Base-by-base conservation (phyloP, 495 filamentous ascomycete species). In the Entonaema liquescens region DNA sequence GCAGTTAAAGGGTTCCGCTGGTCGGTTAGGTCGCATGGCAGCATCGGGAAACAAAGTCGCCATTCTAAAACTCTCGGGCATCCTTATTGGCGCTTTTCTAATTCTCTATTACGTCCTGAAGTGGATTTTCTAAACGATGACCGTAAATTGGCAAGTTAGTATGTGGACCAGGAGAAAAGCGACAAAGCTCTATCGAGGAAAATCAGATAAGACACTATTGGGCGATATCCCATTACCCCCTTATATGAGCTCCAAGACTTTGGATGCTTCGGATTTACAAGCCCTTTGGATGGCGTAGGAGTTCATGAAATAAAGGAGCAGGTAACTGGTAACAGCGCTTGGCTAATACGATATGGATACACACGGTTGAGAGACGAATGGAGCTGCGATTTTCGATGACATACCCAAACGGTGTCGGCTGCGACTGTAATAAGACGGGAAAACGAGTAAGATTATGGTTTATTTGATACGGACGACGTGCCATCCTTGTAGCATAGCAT, bases 21-120 rank as follows among this genome's bases (percentile, higher is more conserved):
- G 86, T 38, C 88, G 95, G n/a, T 80, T 99, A 31, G 91, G 90
- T n/a, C 88, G 93, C 57, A 97, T 97, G 93, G 95, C 95, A 29
- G 89, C 90, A 64, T 87, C 88, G 62, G 95, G 95, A 60, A 95
- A 97, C 78, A 96, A 93, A 71, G 90, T 95, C 31, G 94, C 94
- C 25, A 89, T 98, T 28, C 77, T 99, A 52, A 97, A 97, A 78
- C 84, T 99, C 57, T 89, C 93, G 3, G 95, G 88, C 33, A 97
- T 98, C 53, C 86, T 94, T 11, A 83, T 94, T 47, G 93, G 82
- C n/a, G 81, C 81, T 9, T 89, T 95, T 15, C 67, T 98, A 35
- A 78, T 92, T 59, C 67, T 97, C 52, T 99, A 91, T 75, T 91
- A 93, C 71, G 77, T 92, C 35, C 80, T 86, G 71, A 84, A 86